phyloP scores from a whole-genome alignment of 106 monocot species.

The Platanthera zijinensis region DNA sequence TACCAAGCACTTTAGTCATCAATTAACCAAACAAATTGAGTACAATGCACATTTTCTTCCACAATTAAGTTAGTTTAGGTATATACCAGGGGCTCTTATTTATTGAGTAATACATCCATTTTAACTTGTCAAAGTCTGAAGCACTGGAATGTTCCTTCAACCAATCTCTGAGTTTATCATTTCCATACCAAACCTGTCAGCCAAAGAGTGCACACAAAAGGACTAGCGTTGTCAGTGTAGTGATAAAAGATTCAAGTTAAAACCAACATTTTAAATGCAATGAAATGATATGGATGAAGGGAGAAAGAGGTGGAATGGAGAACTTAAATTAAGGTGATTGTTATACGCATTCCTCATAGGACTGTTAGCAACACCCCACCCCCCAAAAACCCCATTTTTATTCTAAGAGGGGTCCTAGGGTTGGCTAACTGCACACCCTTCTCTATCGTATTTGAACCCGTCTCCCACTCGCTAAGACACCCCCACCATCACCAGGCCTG shows the following conservation, averaged over 20 bases:
- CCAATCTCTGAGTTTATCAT: conserved; percentile 78
- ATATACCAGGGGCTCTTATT: conserved; percentile 96
- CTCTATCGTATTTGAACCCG: too few relatives aligned
- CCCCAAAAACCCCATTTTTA: too few relatives aligned
- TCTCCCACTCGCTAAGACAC: too few relatives aligned
- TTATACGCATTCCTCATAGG: neutral
- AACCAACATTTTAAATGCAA: neutral
- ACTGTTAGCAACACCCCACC: too few relatives aligned
- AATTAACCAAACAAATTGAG: neutral
- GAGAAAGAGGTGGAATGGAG: neutral
- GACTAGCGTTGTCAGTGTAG: neutral
- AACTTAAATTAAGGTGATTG: neutral
- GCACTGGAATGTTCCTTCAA: conserved; percentile 47
- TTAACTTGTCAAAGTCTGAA: conserved; percentile 57
- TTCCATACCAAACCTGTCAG: conserved; percentile 67
- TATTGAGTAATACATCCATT: conserved; percentile 87
- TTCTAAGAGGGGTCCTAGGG: too few relatives aligned
- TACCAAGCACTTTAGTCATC: neutral
- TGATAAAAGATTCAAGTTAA: neutral
- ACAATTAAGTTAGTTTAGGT: neutral
- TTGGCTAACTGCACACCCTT: too few relatives aligned
- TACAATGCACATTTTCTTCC: neutral
- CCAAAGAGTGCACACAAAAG: neutral
- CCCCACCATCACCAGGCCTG: too few relatives aligned
- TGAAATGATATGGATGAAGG: neutral